Conservation (phyloP, 371 early-diverging fungal genomes). For the Mortierella sp. region DNA sequence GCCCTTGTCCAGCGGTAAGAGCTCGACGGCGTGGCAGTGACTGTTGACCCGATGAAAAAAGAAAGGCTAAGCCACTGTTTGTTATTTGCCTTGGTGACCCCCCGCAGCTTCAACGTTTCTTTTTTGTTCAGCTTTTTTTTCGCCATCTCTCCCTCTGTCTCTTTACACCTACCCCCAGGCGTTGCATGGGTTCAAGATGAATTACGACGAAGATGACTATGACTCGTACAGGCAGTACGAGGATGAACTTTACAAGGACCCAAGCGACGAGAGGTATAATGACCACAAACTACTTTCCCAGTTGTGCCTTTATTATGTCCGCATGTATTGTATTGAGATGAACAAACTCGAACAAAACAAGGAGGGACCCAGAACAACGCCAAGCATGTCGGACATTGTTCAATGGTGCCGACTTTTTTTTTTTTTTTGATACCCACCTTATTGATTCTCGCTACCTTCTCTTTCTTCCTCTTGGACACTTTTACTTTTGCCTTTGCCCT, state of each 20-base stretch:
- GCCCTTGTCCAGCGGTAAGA: not conserved
- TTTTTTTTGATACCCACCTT: not conserved
- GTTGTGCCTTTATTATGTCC: too few species aligned
- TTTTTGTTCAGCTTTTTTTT: not conserved
- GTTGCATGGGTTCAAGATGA: conserved; percentile 27
- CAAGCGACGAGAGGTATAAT: conserved; percentile 31
- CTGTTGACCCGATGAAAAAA: not conserved
- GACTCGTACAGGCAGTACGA: conserved; percentile 44
- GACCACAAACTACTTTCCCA: not conserved
- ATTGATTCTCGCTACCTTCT: not conserved
- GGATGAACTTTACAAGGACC: conserved; percentile 51
- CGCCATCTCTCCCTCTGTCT: not conserved
- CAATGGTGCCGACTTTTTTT: not conserved
- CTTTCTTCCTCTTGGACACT: not conserved
- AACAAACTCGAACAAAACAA: too few species aligned
- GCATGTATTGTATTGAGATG: too few species aligned
- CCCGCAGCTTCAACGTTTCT: not conserved
- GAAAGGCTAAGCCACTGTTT: conserved; percentile 7
- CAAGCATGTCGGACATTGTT: too few species aligned
- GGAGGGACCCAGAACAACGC: too few species aligned
- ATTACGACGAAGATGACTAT: conserved; percentile 53
- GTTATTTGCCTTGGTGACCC: not conserved
- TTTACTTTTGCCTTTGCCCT: not conserved
- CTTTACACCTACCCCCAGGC: not conserved
- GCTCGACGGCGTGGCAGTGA: not conserved